Base-by-base conservation (phyloP, 208 protist genomes). In the Acanthamoeba lenticulata region DNA sequence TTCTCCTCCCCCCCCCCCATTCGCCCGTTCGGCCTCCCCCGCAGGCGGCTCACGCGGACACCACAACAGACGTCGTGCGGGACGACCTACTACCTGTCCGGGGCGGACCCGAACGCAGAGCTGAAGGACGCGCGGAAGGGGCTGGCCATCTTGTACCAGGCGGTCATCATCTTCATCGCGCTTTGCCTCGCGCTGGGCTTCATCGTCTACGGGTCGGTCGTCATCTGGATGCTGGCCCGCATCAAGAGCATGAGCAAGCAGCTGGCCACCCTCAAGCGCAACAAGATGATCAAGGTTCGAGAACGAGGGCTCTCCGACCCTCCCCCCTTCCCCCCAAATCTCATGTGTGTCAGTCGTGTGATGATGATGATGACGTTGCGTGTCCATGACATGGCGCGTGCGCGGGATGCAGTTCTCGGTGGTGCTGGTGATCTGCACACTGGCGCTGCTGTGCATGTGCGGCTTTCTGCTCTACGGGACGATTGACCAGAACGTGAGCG, bases 401-500 rank as follows among this genome's bases (percentile, higher is more conserved):
- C 15, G 52, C 1, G 52, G 52, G 0, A 24, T 24, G 52, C 52
- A 60, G 72, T 83, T 83, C 34, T 83, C 72, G 34, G 36, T 83
- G 34, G 72, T 83, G 34, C 72, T 83, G 34, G 74, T 55, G n/a
- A 38, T 85, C 24, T 85, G 74, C 74, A 85, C 74, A 24, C 2
- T 85, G 42, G 19, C 74, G 27, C 74, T 85, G 38, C 74, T 85
- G 24, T 85, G 74, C 45, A 85, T 85, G 74, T 85, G 74, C 74
- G 74, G 74, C 38, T 85, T 85, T 42, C 74, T 85, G 6, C 74
- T 85, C 74, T 85, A 85, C 74, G 74, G 74, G 42, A 85, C 74
- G 74, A 85, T 85, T 42, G 74, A 85, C 29, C 74, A 85, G 74
- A 85, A 27, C 45, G 32, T 85, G 44, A 85, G 42, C 74, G 74